Conservation (phyloP, 2,329 filamentous ascomycete species). For the Bipolaris sorokiniana region DNA sequence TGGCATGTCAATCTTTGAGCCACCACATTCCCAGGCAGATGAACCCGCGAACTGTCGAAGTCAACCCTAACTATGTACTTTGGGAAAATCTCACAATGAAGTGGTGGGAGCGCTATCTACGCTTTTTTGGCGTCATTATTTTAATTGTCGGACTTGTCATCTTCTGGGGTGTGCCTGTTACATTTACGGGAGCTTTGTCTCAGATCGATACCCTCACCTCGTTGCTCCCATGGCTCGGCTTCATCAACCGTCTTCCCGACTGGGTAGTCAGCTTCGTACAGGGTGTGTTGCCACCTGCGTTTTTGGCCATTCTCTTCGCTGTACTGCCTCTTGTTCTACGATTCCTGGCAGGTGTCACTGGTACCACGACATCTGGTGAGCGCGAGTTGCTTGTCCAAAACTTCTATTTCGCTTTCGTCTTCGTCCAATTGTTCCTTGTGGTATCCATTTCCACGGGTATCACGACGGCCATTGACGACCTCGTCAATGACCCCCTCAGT, state of each 20-base stretch:
- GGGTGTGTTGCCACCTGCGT: slow-evolving; percentile 81
- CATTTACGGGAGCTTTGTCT: slow-evolving; percentile 82
- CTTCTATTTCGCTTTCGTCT: slow-evolving; percentile 93
- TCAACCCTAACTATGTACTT: slow-evolving; percentile 87
- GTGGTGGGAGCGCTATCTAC: slow-evolving; percentile 90
- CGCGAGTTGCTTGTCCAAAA: slow-evolving; percentile 83
- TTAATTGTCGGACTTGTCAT: slow-evolving; percentile 78
- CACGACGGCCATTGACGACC: slow-evolving; percentile 66
- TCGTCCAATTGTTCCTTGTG: slow-evolving; percentile 92
- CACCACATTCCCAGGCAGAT: slow-evolving; percentile 94
- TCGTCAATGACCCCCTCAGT: slow-evolving; percentile 69
- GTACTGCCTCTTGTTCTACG: slow-evolving; percentile 80
- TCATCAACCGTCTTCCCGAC: slow-evolving; percentile 67
- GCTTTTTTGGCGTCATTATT: slow-evolving; percentile 68
- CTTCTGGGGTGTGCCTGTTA: slow-evolving; percentile 88
- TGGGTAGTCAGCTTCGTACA: slow-evolving; percentile 72
- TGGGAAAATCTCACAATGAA: slow-evolving; percentile 97
- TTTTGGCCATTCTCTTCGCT: slow-evolving; percentile 79
- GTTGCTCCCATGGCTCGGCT: slow-evolving; percentile 71
- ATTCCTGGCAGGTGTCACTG: slow-evolving; percentile 74
- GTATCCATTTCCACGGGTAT: slow-evolving; percentile 84
- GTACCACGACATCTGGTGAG: slow-evolving; percentile 80
- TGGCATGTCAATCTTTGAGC: slow-evolving; percentile 92
- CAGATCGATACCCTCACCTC: slow-evolving; percentile 74
- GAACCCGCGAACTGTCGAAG: slow-evolving; percentile 90